phyloP scores from a whole-genome alignment of 805 yeast genomes.

The Candida xyloterini region DNA sequence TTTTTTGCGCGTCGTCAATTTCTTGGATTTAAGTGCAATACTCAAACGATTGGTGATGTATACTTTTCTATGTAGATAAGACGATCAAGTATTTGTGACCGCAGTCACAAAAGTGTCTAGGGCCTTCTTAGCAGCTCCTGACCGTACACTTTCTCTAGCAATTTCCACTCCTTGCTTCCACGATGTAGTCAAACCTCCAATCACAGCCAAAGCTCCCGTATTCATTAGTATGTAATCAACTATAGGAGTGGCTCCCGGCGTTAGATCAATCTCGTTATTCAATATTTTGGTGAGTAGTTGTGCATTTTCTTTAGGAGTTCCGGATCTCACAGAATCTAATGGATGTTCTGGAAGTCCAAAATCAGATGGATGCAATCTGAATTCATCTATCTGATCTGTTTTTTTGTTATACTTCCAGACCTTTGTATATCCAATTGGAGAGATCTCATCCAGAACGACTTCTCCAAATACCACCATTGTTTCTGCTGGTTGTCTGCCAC shows the following conservation, averaged over 20 bases:
- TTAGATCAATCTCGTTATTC: slow-evolving; percentile 40
- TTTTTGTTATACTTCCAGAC: slow-evolving; percentile 62
- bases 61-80: background rate
- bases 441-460: slow-evolving; percentile 88
- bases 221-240: slow-evolving; percentile 90
- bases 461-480: slow-evolving; percentile 94
- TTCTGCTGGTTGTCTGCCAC: slow-evolving; percentile 38
- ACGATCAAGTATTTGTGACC: slow-evolving; percentile 20
- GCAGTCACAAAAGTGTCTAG: slow-evolving; percentile 52
- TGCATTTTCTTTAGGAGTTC: slow-evolving; percentile 88
- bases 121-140: slow-evolving; percentile 65
- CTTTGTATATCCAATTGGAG: slow-evolving; percentile 80
- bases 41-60: background rate
- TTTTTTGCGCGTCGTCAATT: slow-evolving; percentile 11
- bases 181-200: slow-evolving; percentile 60
- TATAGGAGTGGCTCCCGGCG: slow-evolving; percentile 56
- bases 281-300: slow-evolving; percentile 43
- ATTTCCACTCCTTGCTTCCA: slow-evolving; percentile 78
- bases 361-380: slow-evolving; percentile 60
- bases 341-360: slow-evolving; percentile 79
- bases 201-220: slow-evolving; percentile 81
- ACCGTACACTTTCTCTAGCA: slow-evolving; percentile 64
- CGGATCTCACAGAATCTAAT: slow-evolving; percentile 66
- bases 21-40: background rate
- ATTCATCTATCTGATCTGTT: slow-evolving; percentile 42